These are phyloP conservation scores for Fraxinus sp. DNA, from an alignment of 305 asterid genomes.

Conservation along the genomic window DNA sequence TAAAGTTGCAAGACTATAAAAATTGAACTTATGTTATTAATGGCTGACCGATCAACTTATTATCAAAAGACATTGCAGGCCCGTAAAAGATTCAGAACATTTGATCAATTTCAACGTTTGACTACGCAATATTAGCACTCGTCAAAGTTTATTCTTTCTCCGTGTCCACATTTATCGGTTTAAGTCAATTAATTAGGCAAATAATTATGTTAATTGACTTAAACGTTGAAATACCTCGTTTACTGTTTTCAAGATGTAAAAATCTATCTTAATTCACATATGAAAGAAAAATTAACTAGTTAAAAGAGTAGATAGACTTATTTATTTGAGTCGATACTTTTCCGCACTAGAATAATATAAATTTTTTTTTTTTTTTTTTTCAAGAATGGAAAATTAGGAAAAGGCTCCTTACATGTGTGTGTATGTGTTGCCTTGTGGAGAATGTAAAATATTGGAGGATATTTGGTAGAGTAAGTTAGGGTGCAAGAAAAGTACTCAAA, in stretches of 20 bases:
- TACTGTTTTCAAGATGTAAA: no score
- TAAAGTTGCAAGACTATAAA: no score
- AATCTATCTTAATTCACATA: not conserved
- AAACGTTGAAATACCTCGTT: no score
- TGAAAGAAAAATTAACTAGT: not conserved
- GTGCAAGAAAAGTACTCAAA: not conserved
- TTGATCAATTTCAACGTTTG: not conserved
- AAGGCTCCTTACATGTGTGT: not conserved
- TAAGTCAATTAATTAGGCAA: no score
- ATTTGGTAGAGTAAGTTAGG: conserved; percentile 33
- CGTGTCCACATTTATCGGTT: not conserved
- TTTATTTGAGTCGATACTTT: not conserved
- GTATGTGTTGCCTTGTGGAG: not conserved
- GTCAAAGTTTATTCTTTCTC: not conserved
- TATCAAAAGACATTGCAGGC: no score
- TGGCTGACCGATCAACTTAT: no score
- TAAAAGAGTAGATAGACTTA: not conserved
- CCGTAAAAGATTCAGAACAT: not conserved
- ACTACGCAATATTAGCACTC: not conserved
- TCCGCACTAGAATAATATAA: not conserved
- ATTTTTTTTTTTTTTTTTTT: not conserved
- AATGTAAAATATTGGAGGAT: not conserved
- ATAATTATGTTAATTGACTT: no score
- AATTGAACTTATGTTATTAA: no score
- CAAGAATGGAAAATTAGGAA: not conserved